Evolutionary conservation across 2,329 filamentous ascomycete species (phyloP).

Genomic region (Corinectria fuckeliana): DNA sequence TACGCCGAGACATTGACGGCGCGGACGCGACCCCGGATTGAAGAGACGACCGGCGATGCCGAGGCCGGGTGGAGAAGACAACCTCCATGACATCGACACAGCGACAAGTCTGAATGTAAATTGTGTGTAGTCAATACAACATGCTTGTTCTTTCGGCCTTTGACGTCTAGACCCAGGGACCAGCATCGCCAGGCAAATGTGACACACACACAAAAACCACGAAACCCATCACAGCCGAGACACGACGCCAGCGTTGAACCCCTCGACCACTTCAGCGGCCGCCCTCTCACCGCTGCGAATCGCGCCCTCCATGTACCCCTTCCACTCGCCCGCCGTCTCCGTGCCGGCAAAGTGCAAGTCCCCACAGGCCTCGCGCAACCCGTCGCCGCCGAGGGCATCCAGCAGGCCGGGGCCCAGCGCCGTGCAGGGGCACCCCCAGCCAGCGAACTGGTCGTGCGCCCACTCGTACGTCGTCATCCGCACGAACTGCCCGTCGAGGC

Average conservation of each 20-base stretch:
- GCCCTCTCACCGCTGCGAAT: constrained; percentile 29
- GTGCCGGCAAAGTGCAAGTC: constrained; percentile 37
- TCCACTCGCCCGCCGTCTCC: constrained; percentile 35
- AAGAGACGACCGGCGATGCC: no score
- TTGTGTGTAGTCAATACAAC: not conserved
- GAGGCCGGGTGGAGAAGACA: no score
- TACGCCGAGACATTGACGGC: not conserved
- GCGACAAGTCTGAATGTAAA: not conserved
- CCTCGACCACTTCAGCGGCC: constrained; percentile 29
- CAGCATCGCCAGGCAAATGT: not conserved
- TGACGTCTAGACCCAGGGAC: not conserved
- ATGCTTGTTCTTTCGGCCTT: not conserved
- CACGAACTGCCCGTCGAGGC: constrained; percentile 37
- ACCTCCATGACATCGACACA: not conserved
- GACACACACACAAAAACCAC: not conserved
- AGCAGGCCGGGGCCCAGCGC: constrained; percentile 47
- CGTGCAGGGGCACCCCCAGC: constrained; percentile 50
- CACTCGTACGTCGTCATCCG: constrained; percentile 46
- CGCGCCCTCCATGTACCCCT: constrained; percentile 39
- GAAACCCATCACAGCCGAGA: constrained; percentile 13
- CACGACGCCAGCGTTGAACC: constrained; percentile 11
- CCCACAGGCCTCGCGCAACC: constrained; percentile 39
- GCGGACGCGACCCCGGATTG: no score
- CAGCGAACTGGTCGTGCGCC: constrained; percentile 45
- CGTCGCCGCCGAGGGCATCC: constrained; percentile 39